A percentile compares a stretch with the other conserved stretches of the same genome.
These are phyloP conservation scores for Trichothecium roseum DNA, from an alignment of 2,329 filamentous ascomycete species.

Conservation along the genomic window DNA sequence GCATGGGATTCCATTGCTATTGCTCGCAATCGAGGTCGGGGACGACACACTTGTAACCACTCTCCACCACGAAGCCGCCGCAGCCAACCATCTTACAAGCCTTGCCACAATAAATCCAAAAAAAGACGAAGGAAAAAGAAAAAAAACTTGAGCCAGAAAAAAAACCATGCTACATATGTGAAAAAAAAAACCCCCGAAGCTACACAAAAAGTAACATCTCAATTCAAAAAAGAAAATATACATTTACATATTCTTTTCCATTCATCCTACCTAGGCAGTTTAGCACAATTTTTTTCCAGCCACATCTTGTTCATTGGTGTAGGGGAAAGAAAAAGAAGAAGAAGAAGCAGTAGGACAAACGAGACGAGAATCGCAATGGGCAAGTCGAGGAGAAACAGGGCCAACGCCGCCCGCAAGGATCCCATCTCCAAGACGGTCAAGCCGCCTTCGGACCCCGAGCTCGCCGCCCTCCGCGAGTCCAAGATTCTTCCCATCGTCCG, in stretches of 20 bases:
- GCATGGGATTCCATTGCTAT: too few relatives aligned
- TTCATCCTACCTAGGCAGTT: too few relatives aligned
- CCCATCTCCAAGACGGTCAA: slow-evolving; percentile 49
- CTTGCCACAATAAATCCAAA: neutral
- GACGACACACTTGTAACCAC: neutral
- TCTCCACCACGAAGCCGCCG: neutral
- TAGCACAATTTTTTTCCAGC: too few relatives aligned
- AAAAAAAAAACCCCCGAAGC: too few relatives aligned
- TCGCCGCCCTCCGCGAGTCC: slow-evolving; percentile 50
- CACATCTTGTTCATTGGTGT: too few relatives aligned
- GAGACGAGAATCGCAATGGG: slow-evolving; percentile 44
- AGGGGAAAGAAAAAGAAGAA: neutral
- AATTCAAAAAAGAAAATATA: too few relatives aligned
- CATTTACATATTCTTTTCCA: too few relatives aligned
- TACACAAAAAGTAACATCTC: too few relatives aligned
- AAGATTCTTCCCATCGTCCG: slow-evolving; percentile 54
- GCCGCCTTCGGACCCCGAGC: slow-evolving; percentile 51
- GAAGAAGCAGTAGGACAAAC: neutral
- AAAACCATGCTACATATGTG: too few relatives aligned
- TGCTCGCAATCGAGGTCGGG: too few relatives aligned
- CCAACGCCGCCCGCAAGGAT: slow-evolving; percentile 35
- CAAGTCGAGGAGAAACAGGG: slow-evolving; percentile 46
- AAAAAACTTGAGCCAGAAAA: too few relatives aligned
- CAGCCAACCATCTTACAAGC: neutral
- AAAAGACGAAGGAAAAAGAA: neutral